Conservation (phyloP, 768 basidiomycete genomes). For the Auricularia sp. region DNA sequence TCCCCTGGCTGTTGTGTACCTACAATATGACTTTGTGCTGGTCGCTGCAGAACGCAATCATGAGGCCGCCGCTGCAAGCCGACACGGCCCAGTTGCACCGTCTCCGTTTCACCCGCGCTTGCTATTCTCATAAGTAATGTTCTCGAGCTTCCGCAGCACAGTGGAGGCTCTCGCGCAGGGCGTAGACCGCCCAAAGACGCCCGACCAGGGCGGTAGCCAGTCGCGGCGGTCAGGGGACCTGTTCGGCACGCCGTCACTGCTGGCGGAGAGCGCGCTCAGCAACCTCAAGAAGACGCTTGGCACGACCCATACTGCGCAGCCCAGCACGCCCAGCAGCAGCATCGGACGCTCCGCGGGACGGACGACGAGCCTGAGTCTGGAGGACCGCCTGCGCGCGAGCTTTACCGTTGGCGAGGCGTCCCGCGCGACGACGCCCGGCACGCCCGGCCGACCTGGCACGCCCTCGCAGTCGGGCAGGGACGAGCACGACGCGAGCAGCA, state of each 20-base stretch:
- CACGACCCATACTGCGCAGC: slow-evolving; percentile 18
- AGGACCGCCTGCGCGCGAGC: slow-evolving; percentile 67
- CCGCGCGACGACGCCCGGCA: slow-evolving; percentile 29
- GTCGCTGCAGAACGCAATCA: background rate
- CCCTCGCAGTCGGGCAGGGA: slow-evolving; percentile 33
- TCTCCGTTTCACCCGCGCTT: background rate
- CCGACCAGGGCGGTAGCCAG: slow-evolving; percentile 6
- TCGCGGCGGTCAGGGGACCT: slow-evolving; percentile 10
- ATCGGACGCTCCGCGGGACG: slow-evolving; percentile 18
- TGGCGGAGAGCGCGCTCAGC: slow-evolving; percentile 50
- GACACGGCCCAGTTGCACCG: background rate
- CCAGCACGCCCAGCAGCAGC: slow-evolving; percentile 12
- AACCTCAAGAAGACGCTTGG: slow-evolving; percentile 57
- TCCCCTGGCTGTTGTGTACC: background rate
- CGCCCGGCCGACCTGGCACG: slow-evolving; percentile 31
- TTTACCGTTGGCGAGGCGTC: slow-evolving; percentile 50
- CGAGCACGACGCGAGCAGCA: slow-evolving; percentile 19
- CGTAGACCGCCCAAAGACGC: slow-evolving; percentile 24
- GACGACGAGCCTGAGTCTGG: slow-evolving; percentile 48
- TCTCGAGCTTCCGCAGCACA: slow-evolving; percentile 61
- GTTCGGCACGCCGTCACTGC: slow-evolving; percentile 36
- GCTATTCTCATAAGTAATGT: slow-evolving; percentile 35
- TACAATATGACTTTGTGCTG: background rate
- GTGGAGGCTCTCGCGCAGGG: slow-evolving; percentile 58
- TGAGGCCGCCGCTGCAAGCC: too few species aligned